Evolutionary conservation across 495 filamentous ascomycete species (phyloP).

Genomic region (Penicillium robsamsonii): DNA sequence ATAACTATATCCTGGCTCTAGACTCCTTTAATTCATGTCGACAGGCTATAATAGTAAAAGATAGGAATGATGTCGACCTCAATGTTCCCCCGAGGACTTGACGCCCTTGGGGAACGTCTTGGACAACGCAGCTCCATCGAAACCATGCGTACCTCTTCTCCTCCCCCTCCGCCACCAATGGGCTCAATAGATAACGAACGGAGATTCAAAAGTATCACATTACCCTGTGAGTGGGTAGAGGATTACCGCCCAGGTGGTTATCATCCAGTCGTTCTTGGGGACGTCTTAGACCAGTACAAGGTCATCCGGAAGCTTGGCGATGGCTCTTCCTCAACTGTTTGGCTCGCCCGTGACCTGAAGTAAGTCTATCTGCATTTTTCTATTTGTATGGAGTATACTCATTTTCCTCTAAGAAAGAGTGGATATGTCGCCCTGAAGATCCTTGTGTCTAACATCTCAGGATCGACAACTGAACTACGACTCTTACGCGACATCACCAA

Average conservation of each 20-base stretch:
- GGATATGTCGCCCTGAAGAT: conserved; percentile 43
- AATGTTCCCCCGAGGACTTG: too few relatives aligned
- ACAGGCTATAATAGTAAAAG: background rate
- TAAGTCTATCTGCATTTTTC: conserved; percentile 15
- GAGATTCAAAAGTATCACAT: conserved; percentile 22
- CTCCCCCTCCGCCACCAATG: conserved; percentile 16
- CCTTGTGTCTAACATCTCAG: conserved; percentile 24
- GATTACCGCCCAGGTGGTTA: conserved; percentile 39
- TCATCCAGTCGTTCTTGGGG: conserved; percentile 44
- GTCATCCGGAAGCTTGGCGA: conserved; percentile 47
- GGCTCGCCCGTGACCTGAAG: conserved; percentile 40
- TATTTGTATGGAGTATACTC: conserved; percentile 12
- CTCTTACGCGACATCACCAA: conserved; percentile 28
- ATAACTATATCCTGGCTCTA: background rate
- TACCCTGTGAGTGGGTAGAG: conserved; percentile 19
- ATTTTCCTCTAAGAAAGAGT: conserved; percentile 19
- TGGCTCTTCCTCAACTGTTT: conserved; percentile 46
- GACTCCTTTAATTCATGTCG: rapidly evolving
- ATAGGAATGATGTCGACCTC: too few relatives aligned
- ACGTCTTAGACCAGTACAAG: conserved; percentile 40
- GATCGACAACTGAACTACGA: conserved; percentile 20
- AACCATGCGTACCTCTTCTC: conserved; percentile 14
- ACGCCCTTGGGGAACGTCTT: too few relatives aligned
- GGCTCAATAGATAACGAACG: conserved; percentile 3
- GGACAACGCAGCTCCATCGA: background rate